phyloP scores from a whole-genome alignment of 306 rosid species.

The Cyclanthera cordifolia region DNA sequence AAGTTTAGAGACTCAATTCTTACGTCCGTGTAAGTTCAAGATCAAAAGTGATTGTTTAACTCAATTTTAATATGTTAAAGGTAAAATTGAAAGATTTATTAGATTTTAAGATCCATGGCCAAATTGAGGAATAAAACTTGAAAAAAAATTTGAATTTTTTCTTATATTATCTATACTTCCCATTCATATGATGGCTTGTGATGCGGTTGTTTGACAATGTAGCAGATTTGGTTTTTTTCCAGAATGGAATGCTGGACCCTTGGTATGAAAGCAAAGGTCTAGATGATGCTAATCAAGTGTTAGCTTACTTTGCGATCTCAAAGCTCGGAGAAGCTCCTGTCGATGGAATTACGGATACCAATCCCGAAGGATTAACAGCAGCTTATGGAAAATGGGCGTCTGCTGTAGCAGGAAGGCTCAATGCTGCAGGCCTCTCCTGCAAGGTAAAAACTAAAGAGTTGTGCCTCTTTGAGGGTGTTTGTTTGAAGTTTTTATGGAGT shows the following conservation, averaged over 20 bases:
- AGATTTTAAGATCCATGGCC: no score
- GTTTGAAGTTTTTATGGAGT: no score
- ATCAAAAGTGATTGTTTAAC: no score
- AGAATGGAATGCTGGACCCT: constrained; percentile 96
- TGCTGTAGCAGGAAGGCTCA: constrained; percentile 52
- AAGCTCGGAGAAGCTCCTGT: constrained; percentile 75
- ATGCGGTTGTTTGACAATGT: constrained; percentile 23
- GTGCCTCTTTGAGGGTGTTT: background rate
- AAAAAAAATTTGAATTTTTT: no score
- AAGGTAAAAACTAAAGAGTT: constrained; percentile 29
- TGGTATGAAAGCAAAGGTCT: constrained; percentile 80
- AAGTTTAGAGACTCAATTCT: no score
- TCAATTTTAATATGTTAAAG: no score
- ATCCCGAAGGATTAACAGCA: constrained; percentile 92
- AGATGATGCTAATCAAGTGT: constrained; percentile 55
- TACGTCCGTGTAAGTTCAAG: no score
- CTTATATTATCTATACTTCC: no score
- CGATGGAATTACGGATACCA: constrained; percentile 83
- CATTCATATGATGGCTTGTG: constrained; percentile 8
- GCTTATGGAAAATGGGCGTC: constrained; percentile 88
- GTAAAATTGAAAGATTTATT: no score
- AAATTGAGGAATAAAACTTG: no score
- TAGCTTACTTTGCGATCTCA: constrained; percentile 87
- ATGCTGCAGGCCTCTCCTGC: constrained; percentile 84
- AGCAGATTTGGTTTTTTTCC: constrained; percentile 96